Evolutionary conservation across 441 rosid genomes (phyloP).

Genomic region (Populus hybrid): DNA sequence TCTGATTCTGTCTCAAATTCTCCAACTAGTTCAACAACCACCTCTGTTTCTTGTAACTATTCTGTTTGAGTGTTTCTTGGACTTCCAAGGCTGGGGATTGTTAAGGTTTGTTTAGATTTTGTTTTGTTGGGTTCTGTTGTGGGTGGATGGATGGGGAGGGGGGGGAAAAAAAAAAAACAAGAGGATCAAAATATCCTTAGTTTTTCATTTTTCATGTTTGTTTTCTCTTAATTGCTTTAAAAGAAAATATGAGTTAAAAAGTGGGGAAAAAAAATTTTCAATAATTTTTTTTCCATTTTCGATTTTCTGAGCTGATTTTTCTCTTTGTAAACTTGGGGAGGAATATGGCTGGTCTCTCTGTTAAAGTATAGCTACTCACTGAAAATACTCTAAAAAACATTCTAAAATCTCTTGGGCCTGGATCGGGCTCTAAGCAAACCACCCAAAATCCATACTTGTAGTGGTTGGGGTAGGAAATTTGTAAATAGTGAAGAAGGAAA

Average conservation of each 20-base stretch:
- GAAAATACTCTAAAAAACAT: too few relatives aligned
- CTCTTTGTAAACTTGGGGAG: neutral
- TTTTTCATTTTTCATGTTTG: neutral
- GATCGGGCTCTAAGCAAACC: neutral
- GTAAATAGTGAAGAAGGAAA: too few relatives aligned
- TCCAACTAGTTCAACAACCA: slow-evolving; percentile 43
- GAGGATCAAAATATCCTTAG: neutral
- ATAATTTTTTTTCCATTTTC: neutral
- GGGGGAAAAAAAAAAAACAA: too few relatives aligned
- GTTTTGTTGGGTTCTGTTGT: neutral
- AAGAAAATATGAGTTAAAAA: neutral
- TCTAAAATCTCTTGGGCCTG: neutral
- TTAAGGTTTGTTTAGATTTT: neutral
- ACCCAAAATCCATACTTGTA: too few relatives aligned
- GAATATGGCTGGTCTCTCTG: too few relatives aligned
- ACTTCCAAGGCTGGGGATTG: neutral
- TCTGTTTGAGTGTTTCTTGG: slow-evolving; percentile 28
- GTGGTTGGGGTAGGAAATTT: too few relatives aligned
- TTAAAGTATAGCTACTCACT: too few relatives aligned
- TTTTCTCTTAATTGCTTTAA: neutral
- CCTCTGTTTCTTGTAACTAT: slow-evolving; percentile 53
- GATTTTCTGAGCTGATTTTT: neutral
- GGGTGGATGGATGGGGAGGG: neutral
- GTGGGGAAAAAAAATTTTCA: neutral
- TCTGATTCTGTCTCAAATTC: slow-evolving; percentile 35